phyloP scores from a whole-genome alignment of 352 stramenopile species.

The Globisporangium viniferum region DNA sequence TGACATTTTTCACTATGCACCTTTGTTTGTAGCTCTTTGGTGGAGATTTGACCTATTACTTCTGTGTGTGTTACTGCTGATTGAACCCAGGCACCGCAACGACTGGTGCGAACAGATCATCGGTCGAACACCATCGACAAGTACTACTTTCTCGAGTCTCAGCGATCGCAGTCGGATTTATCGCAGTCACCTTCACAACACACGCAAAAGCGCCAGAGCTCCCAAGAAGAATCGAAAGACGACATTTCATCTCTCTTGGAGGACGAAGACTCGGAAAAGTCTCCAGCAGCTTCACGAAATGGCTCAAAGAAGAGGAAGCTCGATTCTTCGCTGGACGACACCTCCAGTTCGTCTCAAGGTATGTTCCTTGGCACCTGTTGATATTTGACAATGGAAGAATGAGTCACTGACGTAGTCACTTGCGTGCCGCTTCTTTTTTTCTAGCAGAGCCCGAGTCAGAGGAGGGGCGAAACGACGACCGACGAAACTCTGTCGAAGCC shows the following conservation, averaged over 20 bases:
- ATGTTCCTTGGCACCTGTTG: neutral
- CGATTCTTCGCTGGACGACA: neutral
- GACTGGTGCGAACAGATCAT: slow-evolving; percentile 80
- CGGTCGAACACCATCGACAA: slow-evolving; percentile 87
- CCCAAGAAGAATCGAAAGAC: neutral
- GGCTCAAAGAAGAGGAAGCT: slow-evolving; percentile 14
- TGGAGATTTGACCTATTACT: neutral
- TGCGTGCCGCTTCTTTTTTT: neutral
- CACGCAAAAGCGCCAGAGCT: slow-evolving; percentile 18
- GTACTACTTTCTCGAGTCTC: slow-evolving; percentile 78
- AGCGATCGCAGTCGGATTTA: slow-evolving; percentile 46
- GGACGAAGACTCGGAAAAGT: slow-evolving; percentile 7
- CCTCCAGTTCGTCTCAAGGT: slow-evolving; percentile 10
- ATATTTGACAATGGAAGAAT: neutral
- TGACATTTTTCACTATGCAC: too few species aligned
- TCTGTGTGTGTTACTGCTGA: neutral
- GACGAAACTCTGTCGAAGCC: slow-evolving; percentile 34
- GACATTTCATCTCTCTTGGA: slow-evolving; percentile 13
- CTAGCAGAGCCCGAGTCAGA: slow-evolving; percentile 22
- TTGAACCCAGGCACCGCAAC: slow-evolving; percentile 63
- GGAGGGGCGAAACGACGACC: slow-evolving; percentile 19
- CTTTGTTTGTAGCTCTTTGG: too few species aligned
- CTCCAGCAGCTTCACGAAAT: neutral
- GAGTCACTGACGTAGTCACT: neutral
- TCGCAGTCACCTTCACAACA: slow-evolving; percentile 24